These are phyloP conservation scores for Rhododendron kiyosumense DNA, from an alignment of 148 eudicot genomes.

Conservation along the genomic window DNA sequence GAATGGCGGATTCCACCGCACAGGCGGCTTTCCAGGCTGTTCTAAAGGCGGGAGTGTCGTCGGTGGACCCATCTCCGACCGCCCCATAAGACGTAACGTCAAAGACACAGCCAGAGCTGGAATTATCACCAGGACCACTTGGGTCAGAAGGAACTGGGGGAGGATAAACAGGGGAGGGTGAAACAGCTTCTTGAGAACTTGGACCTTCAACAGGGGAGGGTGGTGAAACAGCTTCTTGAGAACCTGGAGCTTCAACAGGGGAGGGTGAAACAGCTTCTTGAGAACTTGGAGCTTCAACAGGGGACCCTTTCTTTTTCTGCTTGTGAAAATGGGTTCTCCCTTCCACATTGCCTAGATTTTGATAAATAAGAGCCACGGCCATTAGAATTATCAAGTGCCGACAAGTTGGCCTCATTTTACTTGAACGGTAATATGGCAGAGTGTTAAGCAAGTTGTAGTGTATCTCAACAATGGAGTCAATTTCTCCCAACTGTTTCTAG, in stretches of 20 bases:
- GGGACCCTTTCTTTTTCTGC: slow-evolving; percentile 24
- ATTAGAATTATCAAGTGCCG: slow-evolving; percentile 8
- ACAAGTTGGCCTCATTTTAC: slow-evolving; percentile 12
- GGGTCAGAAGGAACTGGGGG: slow-evolving; percentile 46
- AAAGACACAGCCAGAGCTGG: slow-evolving; percentile 47
- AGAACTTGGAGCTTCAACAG: not conserved
- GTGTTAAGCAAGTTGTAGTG: not conserved
- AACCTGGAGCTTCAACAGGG: slow-evolving; percentile 10
- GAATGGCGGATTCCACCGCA: slow-evolving; percentile 50
- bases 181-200: slow-evolving; percentile 5
- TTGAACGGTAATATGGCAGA: not conserved
- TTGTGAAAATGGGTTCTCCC: slow-evolving; percentile 59
- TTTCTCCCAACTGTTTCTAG: slow-evolving; percentile 1
- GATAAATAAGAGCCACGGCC: slow-evolving; percentile 7
- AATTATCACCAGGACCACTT: slow-evolving; percentile 1
- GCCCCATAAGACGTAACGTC: slow-evolving; percentile 74
- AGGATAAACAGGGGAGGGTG: slow-evolving; percentile 28
- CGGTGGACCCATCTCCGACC: slow-evolving; percentile 63
- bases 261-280: slow-evolving; percentile 21
- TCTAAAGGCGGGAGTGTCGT: slow-evolving; percentile 72
- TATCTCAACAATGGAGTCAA: not conserved
- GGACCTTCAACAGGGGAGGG: slow-evolving; percentile 19
- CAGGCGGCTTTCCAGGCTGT: slow-evolving; percentile 92
- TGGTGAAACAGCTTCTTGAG: slow-evolving; percentile 19
- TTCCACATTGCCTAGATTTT: slow-evolving; percentile 30